Evolutionary conservation across 768 basidiomycete species (phyloP), one percentile per base, ranked within the genome.

Genomic region (Russula sp.): DNA sequence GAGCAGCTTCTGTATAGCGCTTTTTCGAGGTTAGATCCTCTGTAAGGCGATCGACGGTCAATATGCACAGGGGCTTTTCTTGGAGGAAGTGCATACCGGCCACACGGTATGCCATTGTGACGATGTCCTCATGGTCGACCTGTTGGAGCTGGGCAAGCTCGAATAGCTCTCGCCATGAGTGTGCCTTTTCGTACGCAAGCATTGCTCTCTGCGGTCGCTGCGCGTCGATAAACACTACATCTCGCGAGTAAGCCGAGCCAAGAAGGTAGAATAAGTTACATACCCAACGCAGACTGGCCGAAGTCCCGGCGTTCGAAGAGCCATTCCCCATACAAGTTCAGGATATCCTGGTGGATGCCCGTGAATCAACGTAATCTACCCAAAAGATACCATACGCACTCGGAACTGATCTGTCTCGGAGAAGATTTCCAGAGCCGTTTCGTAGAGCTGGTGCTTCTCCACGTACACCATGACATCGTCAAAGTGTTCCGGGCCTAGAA

Each of bases 91-190:
- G 75, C 84, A 37, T 51, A 93, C 94, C 93, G 44, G 92, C 86
- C 5, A 95, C 77, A 18, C 92, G 85, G 71, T 89, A 86, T 13
- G 84, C 92, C 69, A 86, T 83, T 2, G 81, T 80, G 14, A 76
- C 71, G 10, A 92, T 70, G 49, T 89, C 85, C 13, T 87, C 85
- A 34, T 75, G 74, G 0, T 78, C 62, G 10, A 83, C 68, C 2
- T 79, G 75, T 53, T 82, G 78, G 32, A 77, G 78, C 22, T 82
- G 68, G 3, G 89, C 89, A 32, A 97, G 76, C 31, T 90, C 86
- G 73, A 99, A 98, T 0, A 97, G 77, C 66, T 95, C 93, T 69
- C 89, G 86, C 96, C 96, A 99, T 58, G 89, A 84, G 37, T 93
- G 76, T 0, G 89, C 89, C 60, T 86, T 88, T 73, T 98, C 95